These are phyloP conservation scores for Alternaria gaisen DNA, from an alignment of 2,329 filamentous ascomycete genomes.

Conservation along the genomic window DNA sequence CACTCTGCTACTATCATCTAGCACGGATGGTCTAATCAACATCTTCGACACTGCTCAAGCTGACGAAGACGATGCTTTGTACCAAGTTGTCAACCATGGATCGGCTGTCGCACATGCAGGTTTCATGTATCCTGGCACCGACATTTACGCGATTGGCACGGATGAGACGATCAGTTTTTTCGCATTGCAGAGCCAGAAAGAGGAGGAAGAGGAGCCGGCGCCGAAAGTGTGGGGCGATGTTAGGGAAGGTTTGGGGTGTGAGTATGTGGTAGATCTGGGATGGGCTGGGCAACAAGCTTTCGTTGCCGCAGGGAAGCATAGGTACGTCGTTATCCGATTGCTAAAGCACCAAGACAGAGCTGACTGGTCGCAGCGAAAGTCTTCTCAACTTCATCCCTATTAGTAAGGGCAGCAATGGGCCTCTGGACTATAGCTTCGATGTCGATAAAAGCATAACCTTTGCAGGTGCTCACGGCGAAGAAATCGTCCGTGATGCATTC, in stretches of 20 bases:
- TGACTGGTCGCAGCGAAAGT: conserved; percentile 30
- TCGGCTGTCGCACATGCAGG: conserved; percentile 78
- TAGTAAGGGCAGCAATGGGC: conserved; percentile 26
- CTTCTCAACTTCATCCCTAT: conserved; percentile 45
- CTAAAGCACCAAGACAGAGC: not conserved
- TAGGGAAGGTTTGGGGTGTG: conserved; percentile 70
- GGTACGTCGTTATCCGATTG: conserved; percentile 55
- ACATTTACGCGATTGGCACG: conserved; percentile 75
- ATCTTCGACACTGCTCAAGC: conserved; percentile 71
- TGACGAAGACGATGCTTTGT: conserved; percentile 78
- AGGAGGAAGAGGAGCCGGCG: conserved; percentile 62
- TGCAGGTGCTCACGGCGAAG: conserved; percentile 58
- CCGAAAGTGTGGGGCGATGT: conserved; percentile 71
- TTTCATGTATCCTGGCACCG: conserved; percentile 65
- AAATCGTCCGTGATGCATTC: conserved; percentile 58
- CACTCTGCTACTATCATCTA: conserved; percentile 74
- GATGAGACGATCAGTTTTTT: conserved; percentile 82
- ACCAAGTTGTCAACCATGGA: conserved; percentile 80
- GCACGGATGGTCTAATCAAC: conserved; percentile 81
- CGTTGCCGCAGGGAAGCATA: conserved; percentile 72
- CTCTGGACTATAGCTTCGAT: conserved; percentile 45
- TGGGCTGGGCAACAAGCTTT: conserved; percentile 68
- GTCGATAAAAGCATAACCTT: conserved; percentile 39
- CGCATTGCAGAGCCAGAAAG: conserved; percentile 70
- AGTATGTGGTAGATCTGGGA: conserved; percentile 76